A percentile compares a stretch with the other conserved stretches of the same genome.
phyloP scores from a whole-genome alignment of 2,329 filamentous ascomycete genomes.

The Alternaria sp. region DNA sequence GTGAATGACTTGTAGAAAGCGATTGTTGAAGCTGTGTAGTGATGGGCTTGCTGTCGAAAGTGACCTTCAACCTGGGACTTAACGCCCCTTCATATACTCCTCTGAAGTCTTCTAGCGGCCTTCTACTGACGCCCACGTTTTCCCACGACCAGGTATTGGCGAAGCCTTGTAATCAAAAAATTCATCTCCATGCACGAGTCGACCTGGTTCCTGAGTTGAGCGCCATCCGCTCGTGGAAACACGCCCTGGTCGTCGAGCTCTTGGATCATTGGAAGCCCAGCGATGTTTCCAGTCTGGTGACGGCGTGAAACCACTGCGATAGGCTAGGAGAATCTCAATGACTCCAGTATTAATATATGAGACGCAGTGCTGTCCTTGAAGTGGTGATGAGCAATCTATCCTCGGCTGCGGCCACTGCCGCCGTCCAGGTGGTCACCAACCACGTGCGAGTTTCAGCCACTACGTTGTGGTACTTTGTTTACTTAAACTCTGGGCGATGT shows the following conservation, averaged over 20 bases:
- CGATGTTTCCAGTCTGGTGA: conserved; percentile 14
- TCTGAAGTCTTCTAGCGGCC: conserved; percentile 3
- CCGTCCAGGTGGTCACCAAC: background rate
- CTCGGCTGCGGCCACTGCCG: conserved; percentile 8
- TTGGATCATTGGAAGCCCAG: conserved; percentile 1
- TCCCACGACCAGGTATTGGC: conserved; percentile 1
- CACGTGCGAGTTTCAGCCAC: conserved; percentile 4
- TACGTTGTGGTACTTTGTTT: conserved; percentile 2
- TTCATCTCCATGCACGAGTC: conserved; percentile 11
- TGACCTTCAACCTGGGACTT: conserved; percentile 8
- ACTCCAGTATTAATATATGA: conserved; percentile 8
- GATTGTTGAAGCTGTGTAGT: conserved; percentile 5
- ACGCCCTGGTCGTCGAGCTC: conserved; percentile 1
- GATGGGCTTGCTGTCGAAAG: conserved; percentile 5
- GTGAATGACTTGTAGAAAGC: background rate
- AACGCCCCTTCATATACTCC: conserved; percentile 6
- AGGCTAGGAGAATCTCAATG: background rate
- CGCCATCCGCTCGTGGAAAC: conserved; percentile 1
- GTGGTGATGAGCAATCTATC: conserved; percentile 10
- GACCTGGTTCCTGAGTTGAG: conserved; percentile 7
- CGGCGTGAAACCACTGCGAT: conserved; percentile 3
- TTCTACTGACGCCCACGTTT: background rate
- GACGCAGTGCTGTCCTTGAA: background rate
- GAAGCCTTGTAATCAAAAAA: conserved; percentile 7
- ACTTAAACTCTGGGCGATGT: background rate